A percentile compares a stretch with the other conserved stretches of the same genome.
Conservation (phyloP, 306 rosid species). For the Dalbergia cultrata region DNA sequence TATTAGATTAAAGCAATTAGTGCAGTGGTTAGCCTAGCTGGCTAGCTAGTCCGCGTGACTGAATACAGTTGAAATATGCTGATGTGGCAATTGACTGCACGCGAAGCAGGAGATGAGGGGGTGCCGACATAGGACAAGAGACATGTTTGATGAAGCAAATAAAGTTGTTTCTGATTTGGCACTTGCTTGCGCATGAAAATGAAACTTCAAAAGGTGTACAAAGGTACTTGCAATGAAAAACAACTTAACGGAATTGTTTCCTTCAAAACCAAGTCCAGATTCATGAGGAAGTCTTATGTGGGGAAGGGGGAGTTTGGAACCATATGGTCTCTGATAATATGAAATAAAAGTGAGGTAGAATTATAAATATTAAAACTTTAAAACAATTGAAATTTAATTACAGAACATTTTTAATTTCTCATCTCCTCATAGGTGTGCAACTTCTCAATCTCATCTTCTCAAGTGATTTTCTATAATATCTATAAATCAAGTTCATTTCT, state of each 20-base stretch:
- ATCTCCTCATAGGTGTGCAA: no score
- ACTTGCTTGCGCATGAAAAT: slow-evolving; percentile 40
- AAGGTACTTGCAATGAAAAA: neutral
- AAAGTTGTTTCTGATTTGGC: neutral
- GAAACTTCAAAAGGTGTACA: slow-evolving; percentile 34
- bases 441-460: no score
- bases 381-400: no score
- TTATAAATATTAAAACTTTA: no score
- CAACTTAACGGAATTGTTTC: slow-evolving; percentile 15
- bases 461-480: no score
- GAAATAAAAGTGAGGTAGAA: no score
- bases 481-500: no score
- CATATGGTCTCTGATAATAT: no score
- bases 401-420: no score
- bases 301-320: no score
- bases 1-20: neutral
- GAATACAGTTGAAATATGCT: neutral
- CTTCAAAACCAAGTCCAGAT: slow-evolving; percentile 18
- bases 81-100: slow-evolving; percentile 33
- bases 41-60: neutral
- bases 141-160: neutral
- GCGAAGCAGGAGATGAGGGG: slow-evolving; percentile 22
- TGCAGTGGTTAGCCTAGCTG: neutral
- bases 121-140: slow-evolving; percentile 11
- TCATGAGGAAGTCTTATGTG: no score